Evolutionary conservation across 2,329 filamentous ascomycete species (phyloP).

Genomic region (Lachnellula occidentalis): DNA sequence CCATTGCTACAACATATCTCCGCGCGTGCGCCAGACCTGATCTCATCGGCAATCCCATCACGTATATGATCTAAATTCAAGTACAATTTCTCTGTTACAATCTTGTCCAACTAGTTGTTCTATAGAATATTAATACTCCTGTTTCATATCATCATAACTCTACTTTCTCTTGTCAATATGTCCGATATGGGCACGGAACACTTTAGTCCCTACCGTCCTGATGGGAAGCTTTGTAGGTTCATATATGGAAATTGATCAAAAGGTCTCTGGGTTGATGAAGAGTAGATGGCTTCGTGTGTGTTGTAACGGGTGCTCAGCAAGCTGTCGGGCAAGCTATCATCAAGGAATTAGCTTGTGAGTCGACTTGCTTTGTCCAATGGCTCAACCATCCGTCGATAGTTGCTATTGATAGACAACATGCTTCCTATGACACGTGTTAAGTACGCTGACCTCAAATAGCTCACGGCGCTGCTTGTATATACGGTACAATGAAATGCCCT

Average conservation of each 20-base stretch:
- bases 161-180: background rate
- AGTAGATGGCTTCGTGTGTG: conserved; percentile 58
- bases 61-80: background rate
- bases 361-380: background rate
- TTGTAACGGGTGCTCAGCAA: conserved; percentile 57
- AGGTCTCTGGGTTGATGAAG: background rate
- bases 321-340: conserved; percentile 56
- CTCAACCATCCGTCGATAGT: too few relatives aligned
- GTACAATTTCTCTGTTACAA: background rate
- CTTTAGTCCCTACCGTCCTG: conserved; percentile 27
- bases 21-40: background rate
- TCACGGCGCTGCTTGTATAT: conserved; percentile 60
- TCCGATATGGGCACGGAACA: conserved; percentile 20
- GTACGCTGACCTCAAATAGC: conserved; percentile 35
- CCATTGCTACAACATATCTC: background rate
- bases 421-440: background rate
- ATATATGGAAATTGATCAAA: background rate
- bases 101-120: background rate
- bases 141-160: background rate
- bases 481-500: conserved; percentile 35
- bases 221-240: conserved; percentile 26
- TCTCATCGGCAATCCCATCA: background rate
- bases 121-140: too few relatives aligned
- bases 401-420: background rate
- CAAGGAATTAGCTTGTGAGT: conserved; percentile 50